Base-by-base conservation (phyloP, 495 filamentous ascomycete species). In the Achaetomiella virescens region DNA sequence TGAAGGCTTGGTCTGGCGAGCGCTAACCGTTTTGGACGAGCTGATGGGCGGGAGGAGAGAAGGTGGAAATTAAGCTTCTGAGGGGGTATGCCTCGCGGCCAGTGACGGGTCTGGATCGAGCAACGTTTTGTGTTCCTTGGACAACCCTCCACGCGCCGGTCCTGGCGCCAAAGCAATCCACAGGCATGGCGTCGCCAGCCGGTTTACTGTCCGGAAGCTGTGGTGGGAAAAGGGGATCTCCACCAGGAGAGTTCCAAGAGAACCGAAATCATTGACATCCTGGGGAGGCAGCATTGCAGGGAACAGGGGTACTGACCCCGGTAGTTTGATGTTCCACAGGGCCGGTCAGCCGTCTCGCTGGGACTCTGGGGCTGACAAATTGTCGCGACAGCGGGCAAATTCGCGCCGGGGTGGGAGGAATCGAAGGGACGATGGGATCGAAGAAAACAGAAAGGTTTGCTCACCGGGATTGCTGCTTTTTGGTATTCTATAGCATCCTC, bases 1-100 rank as follows among this genome's bases (percentile, higher is more conserved):
- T 46, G 45, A 11, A 29, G 17, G 35, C 40, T 44, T 35, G 38
- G 9, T 12, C n/a, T 25, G 44, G 35, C 54, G 27, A 50, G 57
- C 31, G 31, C 54, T 52, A 61, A 35, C 59, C 42, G 48, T 33
- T 61, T 61, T 48, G 41, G 52, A 57, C 21, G 49, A 18, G 36
- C 57, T 59, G 52, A 27, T 42, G 40, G 50, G 43, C 6, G n/a
- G 31, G 20, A 51, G 37, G 20, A 45, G 21, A 38, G 20, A 35
- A 12, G 31, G 42, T 40, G 47, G 52, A 56, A 55, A 56, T 56
- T 54, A 48, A 36, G 40, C 41, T 25, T 11, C n/a, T 21, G 29
- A 27, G 29, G n/a, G 33, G 27, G 36, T 21, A 1, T 21, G 17
- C 8, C n/a, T 11, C 18, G 29, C 15, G 7, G 42, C 42, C 18